Evolutionary conservation across 805 yeast species (phyloP).

Genomic region (Ogataea siamensis): DNA sequence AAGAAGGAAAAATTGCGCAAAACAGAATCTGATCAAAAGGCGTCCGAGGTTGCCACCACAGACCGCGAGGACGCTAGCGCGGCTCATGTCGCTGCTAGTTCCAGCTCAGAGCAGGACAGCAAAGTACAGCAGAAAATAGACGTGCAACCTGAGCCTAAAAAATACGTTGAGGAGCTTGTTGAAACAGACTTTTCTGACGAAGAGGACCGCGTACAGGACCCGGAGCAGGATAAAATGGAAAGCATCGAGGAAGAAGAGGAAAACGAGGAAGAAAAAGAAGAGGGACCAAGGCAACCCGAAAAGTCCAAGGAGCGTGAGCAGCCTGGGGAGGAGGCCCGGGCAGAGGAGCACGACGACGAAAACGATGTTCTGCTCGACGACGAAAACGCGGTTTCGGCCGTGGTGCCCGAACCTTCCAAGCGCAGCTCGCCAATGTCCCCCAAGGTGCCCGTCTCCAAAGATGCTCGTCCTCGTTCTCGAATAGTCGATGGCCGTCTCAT

Average conservation of each 20-base stretch:
- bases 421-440: no score
- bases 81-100: no score
- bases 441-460: not conserved
- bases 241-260: conserved; percentile 4
- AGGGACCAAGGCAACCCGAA: not conserved
- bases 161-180: conserved; percentile 2
- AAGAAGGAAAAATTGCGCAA: conserved; percentile 26
- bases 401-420: no score
- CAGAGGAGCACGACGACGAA: conserved; percentile 8
- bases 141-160: not conserved
- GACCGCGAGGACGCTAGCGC: not conserved
- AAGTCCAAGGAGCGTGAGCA: not conserved
- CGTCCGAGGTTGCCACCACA: no score
- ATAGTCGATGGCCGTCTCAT: conserved; percentile 6
- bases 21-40: no score
- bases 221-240: not conserved
- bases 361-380: conserved; percentile 4
- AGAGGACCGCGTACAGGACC: not conserved
- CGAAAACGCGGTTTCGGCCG: not conserved
- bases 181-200: conserved; percentile 1
- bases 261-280: conserved; percentile 6
- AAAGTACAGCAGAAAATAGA: no score
- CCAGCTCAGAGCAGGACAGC: no score
- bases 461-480: not conserved
- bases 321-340: no score